Evolutionary conservation across 371 early-diverging fungal genomes (phyloP).

Genomic region (Rhizomucor miehei): DNA sequence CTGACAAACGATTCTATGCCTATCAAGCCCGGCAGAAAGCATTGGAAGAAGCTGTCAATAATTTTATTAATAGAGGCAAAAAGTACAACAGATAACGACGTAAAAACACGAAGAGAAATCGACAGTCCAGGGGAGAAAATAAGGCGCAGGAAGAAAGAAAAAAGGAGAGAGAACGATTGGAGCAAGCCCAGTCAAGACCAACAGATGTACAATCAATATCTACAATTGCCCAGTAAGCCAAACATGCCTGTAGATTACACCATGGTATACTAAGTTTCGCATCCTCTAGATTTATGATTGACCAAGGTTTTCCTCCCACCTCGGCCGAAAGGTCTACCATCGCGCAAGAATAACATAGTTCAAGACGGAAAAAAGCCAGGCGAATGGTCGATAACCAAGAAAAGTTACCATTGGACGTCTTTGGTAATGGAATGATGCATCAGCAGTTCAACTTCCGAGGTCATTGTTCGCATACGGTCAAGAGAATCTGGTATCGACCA

Average conservation of each 20-base stretch:
- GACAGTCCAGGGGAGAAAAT: background rate
- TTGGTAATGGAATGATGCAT: background rate
- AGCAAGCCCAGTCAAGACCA: background rate
- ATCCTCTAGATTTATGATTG: background rate
- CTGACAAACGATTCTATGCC: background rate
- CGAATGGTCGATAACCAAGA: background rate
- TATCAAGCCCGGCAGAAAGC: constrained; percentile 8
- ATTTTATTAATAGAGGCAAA: constrained; percentile 10
- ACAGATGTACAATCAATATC: background rate
- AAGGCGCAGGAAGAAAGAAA: background rate
- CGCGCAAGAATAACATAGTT: background rate
- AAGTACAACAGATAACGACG: background rate
- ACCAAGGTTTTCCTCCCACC: background rate
- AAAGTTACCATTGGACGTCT: background rate
- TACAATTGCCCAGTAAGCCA: no score
- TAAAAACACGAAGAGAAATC: background rate
- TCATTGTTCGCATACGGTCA: background rate
- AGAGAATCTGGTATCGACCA: background rate
- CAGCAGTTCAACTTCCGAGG: background rate
- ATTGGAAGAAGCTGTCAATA: constrained; percentile 7
- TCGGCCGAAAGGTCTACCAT: background rate
- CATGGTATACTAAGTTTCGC: no score
- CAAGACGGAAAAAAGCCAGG: background rate
- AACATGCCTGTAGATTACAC: no score
- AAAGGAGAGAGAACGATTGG: background rate